phyloP scores from a whole-genome alignment of 352 stramenopile genomes.

The Pythium phragmitis region DNA sequence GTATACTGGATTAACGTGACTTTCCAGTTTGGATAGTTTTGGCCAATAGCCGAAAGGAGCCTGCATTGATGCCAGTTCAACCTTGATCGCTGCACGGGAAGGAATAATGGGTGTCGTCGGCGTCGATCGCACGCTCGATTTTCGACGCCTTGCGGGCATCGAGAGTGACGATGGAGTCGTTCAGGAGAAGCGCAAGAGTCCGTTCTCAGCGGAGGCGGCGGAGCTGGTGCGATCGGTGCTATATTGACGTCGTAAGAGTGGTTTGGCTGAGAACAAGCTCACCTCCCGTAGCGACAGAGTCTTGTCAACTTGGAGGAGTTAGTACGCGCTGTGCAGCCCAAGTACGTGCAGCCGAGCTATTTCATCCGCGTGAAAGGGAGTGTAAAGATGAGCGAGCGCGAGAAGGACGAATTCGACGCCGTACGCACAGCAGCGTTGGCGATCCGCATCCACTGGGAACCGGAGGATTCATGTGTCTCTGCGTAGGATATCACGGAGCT shows the following conservation, averaged over 20 bases:
- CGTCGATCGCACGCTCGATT: slow-evolving; percentile 34
- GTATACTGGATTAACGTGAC: neutral
- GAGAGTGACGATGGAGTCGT: neutral
- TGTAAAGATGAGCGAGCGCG: slow-evolving; percentile 57
- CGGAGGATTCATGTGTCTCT: neutral
- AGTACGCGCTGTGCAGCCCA: slow-evolving; percentile 42
- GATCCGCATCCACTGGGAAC: too few species aligned
- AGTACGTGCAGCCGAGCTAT: slow-evolving; percentile 57
- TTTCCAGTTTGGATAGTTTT: neutral
- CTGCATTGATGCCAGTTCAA: slow-evolving; percentile 7
- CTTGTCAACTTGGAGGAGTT: slow-evolving; percentile 58
- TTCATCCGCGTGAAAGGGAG: slow-evolving; percentile 60
- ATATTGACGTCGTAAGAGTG: neutral
- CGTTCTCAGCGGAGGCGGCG: slow-evolving; percentile 23
- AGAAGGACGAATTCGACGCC: slow-evolving; percentile 78
- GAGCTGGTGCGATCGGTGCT: slow-evolving; percentile 21
- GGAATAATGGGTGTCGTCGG: slow-evolving; percentile 10
- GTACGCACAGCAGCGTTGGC: slow-evolving; percentile 27
- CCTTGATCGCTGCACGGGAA: neutral
- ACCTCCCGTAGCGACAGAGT: slow-evolving; percentile 34
- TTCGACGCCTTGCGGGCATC: slow-evolving; percentile 22
- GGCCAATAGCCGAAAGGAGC: slow-evolving; percentile 14
- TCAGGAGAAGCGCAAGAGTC: neutral
- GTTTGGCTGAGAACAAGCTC: neutral
- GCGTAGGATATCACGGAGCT: slow-evolving; percentile 68